Conservation (phyloP, 805 yeast species). For the Isabelozyma rhagii region DNA sequence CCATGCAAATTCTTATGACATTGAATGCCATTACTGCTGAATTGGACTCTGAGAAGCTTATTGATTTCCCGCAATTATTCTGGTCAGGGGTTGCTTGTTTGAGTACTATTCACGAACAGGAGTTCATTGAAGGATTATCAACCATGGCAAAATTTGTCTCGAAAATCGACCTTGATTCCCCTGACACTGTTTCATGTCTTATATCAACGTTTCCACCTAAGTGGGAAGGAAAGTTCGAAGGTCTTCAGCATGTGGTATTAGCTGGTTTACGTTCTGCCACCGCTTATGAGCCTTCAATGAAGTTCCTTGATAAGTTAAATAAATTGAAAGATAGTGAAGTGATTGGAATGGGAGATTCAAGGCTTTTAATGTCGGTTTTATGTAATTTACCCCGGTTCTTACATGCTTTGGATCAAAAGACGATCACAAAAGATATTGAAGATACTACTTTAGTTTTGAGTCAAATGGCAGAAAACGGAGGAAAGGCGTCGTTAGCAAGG, state of each 20-base stretch:
- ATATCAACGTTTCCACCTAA: slow-evolving; percentile 86
- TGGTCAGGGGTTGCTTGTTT: slow-evolving; percentile 95
- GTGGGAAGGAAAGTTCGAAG: slow-evolving; percentile 95
- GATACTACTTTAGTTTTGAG: slow-evolving; percentile 47
- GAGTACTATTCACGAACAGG: slow-evolving; percentile 87
- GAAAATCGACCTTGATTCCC: slow-evolving; percentile 81
- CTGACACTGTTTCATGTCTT: slow-evolving; percentile 79
- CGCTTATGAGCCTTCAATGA: slow-evolving; percentile 74
- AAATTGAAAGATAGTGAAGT: slow-evolving; percentile 67
- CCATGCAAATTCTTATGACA: slow-evolving; percentile 97
- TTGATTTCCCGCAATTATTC: slow-evolving; percentile 87
- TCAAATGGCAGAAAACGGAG: slow-evolving; percentile 55
- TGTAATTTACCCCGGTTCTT: slow-evolving; percentile 82
- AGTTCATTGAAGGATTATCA: slow-evolving; percentile 82
- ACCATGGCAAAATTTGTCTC: slow-evolving; percentile 79
- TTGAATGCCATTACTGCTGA: slow-evolving; percentile 89
- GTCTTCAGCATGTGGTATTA: slow-evolving; percentile 74
- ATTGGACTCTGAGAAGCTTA: slow-evolving; percentile 69
- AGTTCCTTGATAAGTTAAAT: slow-evolving; percentile 69
- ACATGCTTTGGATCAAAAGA: slow-evolving; percentile 64
- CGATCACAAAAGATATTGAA: slow-evolving; percentile 46
- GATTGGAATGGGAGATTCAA: slow-evolving; percentile 65
- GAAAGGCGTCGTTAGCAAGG: slow-evolving; percentile 60
- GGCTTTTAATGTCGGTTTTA: slow-evolving; percentile 69
- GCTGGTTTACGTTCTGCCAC: slow-evolving; percentile 80